These are phyloP conservation scores for Hortiboletus rubellus DNA, from an alignment of 1,284 basidiomycete species.

Conservation along the genomic window DNA sequence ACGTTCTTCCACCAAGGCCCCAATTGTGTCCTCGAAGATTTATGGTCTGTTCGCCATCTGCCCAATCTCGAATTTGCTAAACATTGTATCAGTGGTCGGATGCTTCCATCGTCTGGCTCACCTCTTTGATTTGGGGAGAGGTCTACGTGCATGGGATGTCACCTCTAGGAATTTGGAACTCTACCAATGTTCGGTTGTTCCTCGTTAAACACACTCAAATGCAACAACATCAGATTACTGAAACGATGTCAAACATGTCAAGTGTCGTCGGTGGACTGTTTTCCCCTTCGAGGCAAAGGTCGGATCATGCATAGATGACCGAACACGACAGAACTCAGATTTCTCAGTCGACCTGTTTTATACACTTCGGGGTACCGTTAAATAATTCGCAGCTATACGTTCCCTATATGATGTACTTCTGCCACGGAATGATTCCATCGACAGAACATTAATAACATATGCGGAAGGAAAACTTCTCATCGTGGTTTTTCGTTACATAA, in stretches of 20 bases:
- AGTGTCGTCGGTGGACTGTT: slow-evolving; percentile 62
- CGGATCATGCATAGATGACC: slow-evolving; percentile 28
- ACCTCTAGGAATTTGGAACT: slow-evolving; percentile 83
- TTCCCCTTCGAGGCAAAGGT: slow-evolving; percentile 31
- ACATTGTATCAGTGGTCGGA: slow-evolving; percentile 72
- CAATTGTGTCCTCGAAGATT: slow-evolving; percentile 71
- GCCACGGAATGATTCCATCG: neutral
- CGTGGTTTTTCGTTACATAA: neutral
- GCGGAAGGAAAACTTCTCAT: neutral
- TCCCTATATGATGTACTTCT: neutral
- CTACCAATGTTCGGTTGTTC: slow-evolving; percentile 84
- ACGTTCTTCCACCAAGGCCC: slow-evolving; percentile 71
- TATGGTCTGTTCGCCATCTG: slow-evolving; percentile 47
- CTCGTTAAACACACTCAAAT: slow-evolving; percentile 80
- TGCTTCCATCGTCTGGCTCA: slow-evolving; percentile 85
- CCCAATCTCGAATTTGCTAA: slow-evolving; percentile 2
- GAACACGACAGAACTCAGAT: neutral
- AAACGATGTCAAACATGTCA: slow-evolving; percentile 72
- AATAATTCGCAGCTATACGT: neutral
- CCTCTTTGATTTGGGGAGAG: slow-evolving; percentile 90
- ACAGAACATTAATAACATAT: neutral
- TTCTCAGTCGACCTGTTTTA: neutral
- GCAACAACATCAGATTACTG: slow-evolving; percentile 69
- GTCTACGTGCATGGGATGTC: slow-evolving; percentile 88
- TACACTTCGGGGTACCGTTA: neutral